phyloP scores from a whole-genome alignment of 495 filamentous ascomycete species.

The Penicillium canescens region DNA sequence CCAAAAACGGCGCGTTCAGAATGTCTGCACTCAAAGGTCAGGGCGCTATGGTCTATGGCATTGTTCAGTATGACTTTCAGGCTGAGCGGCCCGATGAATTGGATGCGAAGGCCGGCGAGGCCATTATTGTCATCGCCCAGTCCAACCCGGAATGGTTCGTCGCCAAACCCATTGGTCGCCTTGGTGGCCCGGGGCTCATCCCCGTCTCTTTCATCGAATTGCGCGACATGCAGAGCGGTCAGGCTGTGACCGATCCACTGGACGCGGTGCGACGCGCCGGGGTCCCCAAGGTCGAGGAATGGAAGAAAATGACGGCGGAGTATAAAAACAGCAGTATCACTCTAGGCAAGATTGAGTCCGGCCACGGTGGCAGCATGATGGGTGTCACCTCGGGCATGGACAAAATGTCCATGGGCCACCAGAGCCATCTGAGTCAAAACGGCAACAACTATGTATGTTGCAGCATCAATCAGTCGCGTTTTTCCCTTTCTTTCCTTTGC shows the following conservation, averaged over 20 bases:
- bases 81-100: slow-evolving; percentile 94
- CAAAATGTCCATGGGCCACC: slow-evolving; percentile 66
- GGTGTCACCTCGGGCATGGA: slow-evolving; percentile 71
- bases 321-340: slow-evolving; percentile 99
- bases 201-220: slow-evolving; percentile 98
- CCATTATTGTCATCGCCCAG: slow-evolving; percentile 97
- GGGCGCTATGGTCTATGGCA: slow-evolving; percentile 91
- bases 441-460: slow-evolving; percentile 50
- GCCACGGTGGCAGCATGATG: slow-evolving; percentile 36
- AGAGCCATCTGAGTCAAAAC: slow-evolving; percentile 40
- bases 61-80: slow-evolving; percentile 96
- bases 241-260: slow-evolving; percentile 76
- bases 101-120: slow-evolving; percentile 91
- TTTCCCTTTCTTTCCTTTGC: background rate
- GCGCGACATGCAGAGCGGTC: slow-evolving; percentile 85
- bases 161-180: slow-evolving; percentile 92
- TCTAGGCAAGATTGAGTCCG: slow-evolving; percentile 80
- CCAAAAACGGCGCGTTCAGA: slow-evolving; percentile 41
- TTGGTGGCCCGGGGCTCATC: slow-evolving; percentile 92
- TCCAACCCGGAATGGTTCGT: slow-evolving; percentile 99
- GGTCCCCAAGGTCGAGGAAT: slow-evolving; percentile 96
- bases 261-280: slow-evolving; percentile 88
- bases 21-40: slow-evolving; percentile 59
- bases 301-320: slow-evolving; percentile 99
- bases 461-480: background rate